A percentile compares a stretch with the other conserved stretches of the same genome.
These are phyloP conservation scores for Leptographium wingfieldii DNA, from an alignment of 2,329 filamentous ascomycete genomes.

Conservation along the genomic window DNA sequence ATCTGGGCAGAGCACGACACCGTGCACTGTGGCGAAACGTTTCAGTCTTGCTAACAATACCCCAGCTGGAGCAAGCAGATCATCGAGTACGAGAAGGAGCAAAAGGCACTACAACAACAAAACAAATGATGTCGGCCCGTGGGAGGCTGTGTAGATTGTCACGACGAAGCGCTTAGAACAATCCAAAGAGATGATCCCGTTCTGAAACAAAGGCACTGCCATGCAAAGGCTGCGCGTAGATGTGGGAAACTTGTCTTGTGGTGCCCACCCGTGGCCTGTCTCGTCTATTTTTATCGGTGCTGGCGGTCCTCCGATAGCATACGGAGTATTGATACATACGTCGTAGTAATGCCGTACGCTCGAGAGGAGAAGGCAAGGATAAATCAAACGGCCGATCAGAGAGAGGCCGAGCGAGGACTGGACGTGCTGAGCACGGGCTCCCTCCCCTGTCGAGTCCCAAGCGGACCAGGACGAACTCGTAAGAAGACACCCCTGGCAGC, in stretches of 20 bases:
- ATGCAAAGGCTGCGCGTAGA: background rate
- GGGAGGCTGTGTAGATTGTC: background rate
- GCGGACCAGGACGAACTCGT: background rate
- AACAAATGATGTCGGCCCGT: constrained; percentile 4
- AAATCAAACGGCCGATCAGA: too few species aligned
- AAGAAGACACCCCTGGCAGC: background rate
- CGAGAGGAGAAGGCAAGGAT: too few species aligned
- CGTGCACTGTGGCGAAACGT: background rate
- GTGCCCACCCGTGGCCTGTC: background rate
- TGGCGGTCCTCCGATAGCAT: background rate
- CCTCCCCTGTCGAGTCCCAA: background rate
- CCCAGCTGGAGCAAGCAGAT: constrained; percentile 32
- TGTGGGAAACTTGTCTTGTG: background rate
- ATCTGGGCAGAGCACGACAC: background rate
- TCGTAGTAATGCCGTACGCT: too few species aligned
- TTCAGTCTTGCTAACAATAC: background rate
- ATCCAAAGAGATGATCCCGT: background rate
- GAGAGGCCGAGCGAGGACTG: background rate
- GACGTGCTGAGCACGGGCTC: background rate
- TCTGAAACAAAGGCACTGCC: background rate
- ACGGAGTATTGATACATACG: too few species aligned
- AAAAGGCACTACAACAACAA: constrained; percentile 17
- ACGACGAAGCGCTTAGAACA: background rate
- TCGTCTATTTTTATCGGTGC: background rate
- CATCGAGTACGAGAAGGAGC: constrained; percentile 29